These are phyloP conservation scores for Panellus pusillus DNA, from an alignment of 768 basidiomycete species.

Conservation along the genomic window DNA sequence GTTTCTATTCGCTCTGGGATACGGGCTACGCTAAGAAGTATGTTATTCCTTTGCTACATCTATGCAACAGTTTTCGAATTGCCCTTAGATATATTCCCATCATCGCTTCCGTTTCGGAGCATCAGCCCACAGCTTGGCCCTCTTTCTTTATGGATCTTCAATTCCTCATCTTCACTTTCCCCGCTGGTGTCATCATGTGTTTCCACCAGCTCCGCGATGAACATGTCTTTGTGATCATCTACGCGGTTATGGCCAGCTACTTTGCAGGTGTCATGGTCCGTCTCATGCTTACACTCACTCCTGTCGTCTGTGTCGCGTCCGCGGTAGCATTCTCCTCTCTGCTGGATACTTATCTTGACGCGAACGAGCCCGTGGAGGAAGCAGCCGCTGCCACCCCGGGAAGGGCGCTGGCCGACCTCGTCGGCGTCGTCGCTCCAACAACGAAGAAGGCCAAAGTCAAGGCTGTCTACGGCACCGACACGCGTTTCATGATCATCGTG, in stretches of 20 bases:
- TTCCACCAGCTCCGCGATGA: conserved; percentile 95
- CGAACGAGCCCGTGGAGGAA: conserved; percentile 56
- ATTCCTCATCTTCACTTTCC: conserved; percentile 97
- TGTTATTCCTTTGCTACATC: conserved; percentile 22
- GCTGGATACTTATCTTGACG: conserved; percentile 89
- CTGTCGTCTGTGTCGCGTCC: conserved; percentile 91
- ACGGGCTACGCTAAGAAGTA: conserved; percentile 98
- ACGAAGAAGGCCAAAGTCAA: conserved; percentile 40
- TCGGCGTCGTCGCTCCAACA: conserved; percentile 35
- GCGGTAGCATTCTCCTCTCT: conserved; percentile 89
- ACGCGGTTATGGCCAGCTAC: conserved; percentile 93
- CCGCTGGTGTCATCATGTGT: conserved; percentile 91
- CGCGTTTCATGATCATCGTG: conserved; percentile 71
- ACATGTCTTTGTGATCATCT: conserved; percentile 98
- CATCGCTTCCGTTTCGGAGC: conserved; percentile 98
- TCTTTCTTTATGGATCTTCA: conserved; percentile 99
- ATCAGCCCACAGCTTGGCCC: conserved; percentile 99
- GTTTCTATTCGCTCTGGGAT: conserved; percentile 99
- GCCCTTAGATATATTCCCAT: conserved; percentile 83
- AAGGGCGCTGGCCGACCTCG: conserved; percentile 39
- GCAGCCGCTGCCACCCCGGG: conserved; percentile 33
- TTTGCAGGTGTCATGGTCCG: conserved; percentile 99
- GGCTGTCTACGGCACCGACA: conserved; percentile 86
- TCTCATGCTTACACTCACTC: conserved; percentile 95
- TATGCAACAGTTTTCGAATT: conserved; percentile 12